These are phyloP conservation scores for Dimargaris verticillata DNA, from an alignment of 192 early-diverging fungal genomes.

Conservation along the genomic window DNA sequence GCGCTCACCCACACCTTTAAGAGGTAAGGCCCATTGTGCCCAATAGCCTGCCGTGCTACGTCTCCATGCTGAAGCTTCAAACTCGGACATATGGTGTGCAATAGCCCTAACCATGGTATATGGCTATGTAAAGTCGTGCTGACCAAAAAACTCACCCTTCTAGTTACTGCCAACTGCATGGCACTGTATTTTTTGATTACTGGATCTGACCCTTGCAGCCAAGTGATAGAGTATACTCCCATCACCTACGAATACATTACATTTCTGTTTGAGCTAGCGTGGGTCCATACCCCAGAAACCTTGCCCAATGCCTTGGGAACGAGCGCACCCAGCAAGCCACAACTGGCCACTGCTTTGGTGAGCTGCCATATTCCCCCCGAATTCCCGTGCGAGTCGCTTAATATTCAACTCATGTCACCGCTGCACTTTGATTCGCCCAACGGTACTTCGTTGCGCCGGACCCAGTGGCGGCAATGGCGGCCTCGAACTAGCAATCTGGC, in stretches of 20 bases:
- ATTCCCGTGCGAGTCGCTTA: background rate
- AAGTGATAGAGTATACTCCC: background rate
- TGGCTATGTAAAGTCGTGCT: background rate
- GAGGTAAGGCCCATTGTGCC: background rate
- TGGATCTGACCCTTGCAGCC: background rate
- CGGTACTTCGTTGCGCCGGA: background rate
- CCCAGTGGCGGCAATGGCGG: too few relatives aligned
- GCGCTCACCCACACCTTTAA: background rate
- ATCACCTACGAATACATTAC: background rate
- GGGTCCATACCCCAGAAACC: background rate
- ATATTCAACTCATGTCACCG: background rate
- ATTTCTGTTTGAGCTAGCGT: background rate
- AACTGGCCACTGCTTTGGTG: background rate
- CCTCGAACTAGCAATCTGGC: too few relatives aligned
- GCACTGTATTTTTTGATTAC: too few relatives aligned
- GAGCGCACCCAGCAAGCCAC: background rate
- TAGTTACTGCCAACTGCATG: background rate
- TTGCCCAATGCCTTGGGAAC: too few relatives aligned
- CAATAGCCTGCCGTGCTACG: background rate
- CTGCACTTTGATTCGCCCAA: conserved; percentile 1
- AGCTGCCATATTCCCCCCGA: background rate
- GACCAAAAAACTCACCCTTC: background rate
- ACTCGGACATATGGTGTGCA: background rate
- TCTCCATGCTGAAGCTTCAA: background rate
- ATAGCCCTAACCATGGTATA: background rate